These are phyloP conservation scores for Tripidium arundinaceum DNA, from an alignment of 202 grass and related monocot species.

Conservation along the genomic window DNA sequence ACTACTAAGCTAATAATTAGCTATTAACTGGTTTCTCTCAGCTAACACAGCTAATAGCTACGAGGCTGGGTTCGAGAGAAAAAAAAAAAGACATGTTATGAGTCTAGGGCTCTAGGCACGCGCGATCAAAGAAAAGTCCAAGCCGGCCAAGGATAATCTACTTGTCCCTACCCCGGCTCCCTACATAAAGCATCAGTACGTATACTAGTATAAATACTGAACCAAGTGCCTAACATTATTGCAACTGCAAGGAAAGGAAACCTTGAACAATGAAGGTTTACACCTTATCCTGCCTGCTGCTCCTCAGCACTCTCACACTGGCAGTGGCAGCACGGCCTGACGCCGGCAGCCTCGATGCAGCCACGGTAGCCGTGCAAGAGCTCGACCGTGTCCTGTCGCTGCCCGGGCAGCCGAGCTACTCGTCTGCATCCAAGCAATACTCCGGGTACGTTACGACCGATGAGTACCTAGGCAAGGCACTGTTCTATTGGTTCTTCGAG, in stretches of 20 bases:
- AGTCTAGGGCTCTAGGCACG: neutral
- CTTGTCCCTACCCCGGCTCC: neutral
- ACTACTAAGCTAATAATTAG: no score
- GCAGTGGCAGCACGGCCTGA: slow-evolving; percentile 11
- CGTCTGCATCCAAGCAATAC: slow-evolving; percentile 30
- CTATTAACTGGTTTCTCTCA: no score
- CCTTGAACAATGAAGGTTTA: slow-evolving; percentile 8
- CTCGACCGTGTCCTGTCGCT: slow-evolving; percentile 27
- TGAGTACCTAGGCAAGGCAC: slow-evolving; percentile 37
- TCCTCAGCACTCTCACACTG: slow-evolving; percentile 6
- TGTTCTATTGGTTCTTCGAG: slow-evolving; percentile 59
- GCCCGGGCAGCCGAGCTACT: slow-evolving; percentile 24
- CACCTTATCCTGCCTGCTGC: neutral
- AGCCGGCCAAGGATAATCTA: slow-evolving; percentile 13
- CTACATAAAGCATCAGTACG: neutral
- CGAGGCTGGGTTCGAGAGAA: neutral
- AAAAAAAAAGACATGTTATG: neutral
- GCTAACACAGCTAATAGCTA: no score
- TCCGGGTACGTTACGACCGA: slow-evolving; percentile 37
- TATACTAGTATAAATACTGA: slow-evolving; percentile 24
- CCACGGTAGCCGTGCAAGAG: slow-evolving; percentile 23
- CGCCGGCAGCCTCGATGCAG: neutral
- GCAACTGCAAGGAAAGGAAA: neutral
- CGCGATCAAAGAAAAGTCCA: neutral
- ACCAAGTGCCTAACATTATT: neutral